Evolutionary conservation across 495 filamentous ascomycete genomes (phyloP).

Genomic region (Evernia prunastri): DNA sequence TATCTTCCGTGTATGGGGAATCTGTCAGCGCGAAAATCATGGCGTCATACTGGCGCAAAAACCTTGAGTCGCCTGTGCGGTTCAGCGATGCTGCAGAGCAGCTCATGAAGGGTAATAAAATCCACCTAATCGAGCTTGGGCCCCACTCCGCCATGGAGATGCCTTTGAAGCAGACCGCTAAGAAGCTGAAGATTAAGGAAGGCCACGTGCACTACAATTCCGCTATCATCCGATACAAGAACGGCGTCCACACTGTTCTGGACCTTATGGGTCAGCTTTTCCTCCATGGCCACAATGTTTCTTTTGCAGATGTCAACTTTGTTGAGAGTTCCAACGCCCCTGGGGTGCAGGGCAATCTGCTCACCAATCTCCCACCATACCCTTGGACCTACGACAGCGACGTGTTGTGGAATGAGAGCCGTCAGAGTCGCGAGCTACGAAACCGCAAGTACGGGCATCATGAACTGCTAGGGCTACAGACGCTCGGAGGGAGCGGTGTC

Average conservation of each 20-base stretch:
- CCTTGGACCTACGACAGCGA: not conserved
- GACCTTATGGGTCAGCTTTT: slow-evolving; percentile 29
- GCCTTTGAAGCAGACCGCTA: not conserved
- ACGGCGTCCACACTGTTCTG: slow-evolving; percentile 27
- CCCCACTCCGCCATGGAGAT: slow-evolving; percentile 49
- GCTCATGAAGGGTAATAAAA: not conserved
- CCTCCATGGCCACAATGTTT: slow-evolving; percentile 15
- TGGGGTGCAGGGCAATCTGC: not conserved
- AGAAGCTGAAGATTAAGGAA: not conserved
- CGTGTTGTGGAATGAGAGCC: not conserved
- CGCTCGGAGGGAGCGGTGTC: not conserved
- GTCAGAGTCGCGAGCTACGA: not conserved
- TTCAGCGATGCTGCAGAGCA: slow-evolving; percentile 22
- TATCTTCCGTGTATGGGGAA: not conserved
- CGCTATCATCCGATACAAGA: slow-evolving; percentile 26
- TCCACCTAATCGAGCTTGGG: slow-evolving; percentile 48
- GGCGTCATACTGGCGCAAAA: slow-evolving; percentile 34
- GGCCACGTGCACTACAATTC: slow-evolving; percentile 25
- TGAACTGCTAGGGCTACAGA: not conserved
- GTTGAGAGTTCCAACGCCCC: not conserved
- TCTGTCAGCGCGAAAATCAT: not conserved
- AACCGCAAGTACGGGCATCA: not conserved
- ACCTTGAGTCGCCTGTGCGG: slow-evolving; percentile 35
- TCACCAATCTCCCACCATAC: not conserved
- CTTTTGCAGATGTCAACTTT: slow-evolving; percentile 23